Evolutionary conservation across 164 flowering plant species (phyloP).

Genomic region (Stephania cephalantha): DNA sequence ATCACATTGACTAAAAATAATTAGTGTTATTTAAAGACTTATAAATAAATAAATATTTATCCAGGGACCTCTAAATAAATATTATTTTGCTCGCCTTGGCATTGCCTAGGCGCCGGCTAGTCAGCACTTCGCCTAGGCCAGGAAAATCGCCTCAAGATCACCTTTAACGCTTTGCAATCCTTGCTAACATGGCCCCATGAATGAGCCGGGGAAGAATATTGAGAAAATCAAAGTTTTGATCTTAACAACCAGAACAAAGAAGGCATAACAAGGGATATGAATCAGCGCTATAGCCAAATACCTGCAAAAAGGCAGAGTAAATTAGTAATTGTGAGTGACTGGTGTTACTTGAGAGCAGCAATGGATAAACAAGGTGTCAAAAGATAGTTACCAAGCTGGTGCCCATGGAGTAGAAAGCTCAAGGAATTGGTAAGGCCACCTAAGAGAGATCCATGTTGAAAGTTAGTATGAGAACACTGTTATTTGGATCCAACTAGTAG

Average conservation of each 20-base stretch:
- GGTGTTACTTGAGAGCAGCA: not conserved
- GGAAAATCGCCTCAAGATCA: no score
- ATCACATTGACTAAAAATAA: no score
- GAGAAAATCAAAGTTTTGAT: conserved; percentile 36
- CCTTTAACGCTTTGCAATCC: no score
- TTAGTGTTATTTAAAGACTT: no score
- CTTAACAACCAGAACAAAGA: conserved; percentile 33
- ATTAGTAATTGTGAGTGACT: not conserved
- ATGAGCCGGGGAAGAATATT: conserved; percentile 42
- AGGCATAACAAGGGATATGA: conserved; percentile 58
- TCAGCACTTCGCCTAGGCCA: no score
- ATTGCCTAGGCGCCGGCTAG: no score
- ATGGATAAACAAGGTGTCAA: not conserved
- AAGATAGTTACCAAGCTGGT: conserved; percentile 53
- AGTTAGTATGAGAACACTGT: not conserved
- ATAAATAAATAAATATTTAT: no score
- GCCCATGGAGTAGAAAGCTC: conserved; percentile 68
- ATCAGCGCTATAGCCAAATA: conserved; percentile 43
- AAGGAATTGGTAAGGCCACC: conserved; percentile 97
- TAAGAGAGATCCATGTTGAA: conserved; percentile 16
- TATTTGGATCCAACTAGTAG: not conserved
- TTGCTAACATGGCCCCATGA: conserved; percentile 25
- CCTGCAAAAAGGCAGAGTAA: conserved; percentile 28
- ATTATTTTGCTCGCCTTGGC: no score
- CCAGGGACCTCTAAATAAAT: no score